Percentiles rank a stretch among this genome's conserved stretches.
Conservation (phyloP, 345 rosid species). For the Mangifera indica region DNA sequence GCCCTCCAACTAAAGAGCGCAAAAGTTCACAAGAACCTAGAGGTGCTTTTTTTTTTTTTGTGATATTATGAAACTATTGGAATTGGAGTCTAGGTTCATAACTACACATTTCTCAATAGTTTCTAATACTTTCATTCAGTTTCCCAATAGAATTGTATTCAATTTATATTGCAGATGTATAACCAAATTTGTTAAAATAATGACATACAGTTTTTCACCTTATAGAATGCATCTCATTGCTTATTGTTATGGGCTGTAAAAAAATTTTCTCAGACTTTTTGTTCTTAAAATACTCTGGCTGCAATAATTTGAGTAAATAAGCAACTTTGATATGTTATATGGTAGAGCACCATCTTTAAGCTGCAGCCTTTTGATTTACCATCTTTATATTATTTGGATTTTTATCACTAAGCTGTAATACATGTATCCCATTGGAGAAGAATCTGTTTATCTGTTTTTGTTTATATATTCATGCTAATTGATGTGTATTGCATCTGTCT, state of each 20-base stretch:
- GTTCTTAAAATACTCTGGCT: not conserved
- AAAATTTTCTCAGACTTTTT: not conserved
- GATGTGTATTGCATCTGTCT: not conserved
- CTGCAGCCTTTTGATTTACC: no score
- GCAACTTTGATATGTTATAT: not conserved
- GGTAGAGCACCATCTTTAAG: no score
- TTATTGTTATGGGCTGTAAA: not conserved
- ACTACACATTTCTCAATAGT: not conserved
- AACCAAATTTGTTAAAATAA: not conserved
- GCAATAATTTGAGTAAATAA: not conserved
- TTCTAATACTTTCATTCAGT: not conserved
- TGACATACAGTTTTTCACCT: not conserved
- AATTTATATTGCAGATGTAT: not conserved
- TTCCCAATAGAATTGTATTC: not conserved
- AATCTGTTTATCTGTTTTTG: not conserved
- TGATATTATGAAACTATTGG: not conserved
- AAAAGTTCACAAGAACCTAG: conserved; percentile 30
- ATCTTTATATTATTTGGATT: not conserved
- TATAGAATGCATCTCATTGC: not conserved
- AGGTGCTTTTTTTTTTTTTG: conserved; percentile 42
- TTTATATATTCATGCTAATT: no score
- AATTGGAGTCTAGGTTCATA: not conserved
- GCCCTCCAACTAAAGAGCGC: conserved; percentile 26
- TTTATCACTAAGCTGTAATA: not conserved
- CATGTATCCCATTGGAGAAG: not conserved